Base-by-base conservation (phyloP, 1,284 basidiomycete species). In the Singerocomus inundabilis region DNA sequence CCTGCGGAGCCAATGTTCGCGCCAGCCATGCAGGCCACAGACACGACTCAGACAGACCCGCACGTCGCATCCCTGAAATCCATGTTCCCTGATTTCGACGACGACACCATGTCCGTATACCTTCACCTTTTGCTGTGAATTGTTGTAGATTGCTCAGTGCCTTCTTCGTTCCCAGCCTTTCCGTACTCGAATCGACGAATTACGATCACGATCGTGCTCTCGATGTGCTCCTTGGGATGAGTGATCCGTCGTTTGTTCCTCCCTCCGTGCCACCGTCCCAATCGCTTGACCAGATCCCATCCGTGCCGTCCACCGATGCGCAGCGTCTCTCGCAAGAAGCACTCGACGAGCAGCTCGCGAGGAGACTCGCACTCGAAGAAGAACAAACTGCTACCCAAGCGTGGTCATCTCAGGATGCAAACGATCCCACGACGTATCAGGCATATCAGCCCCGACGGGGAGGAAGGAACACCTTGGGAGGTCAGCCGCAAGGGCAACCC, bases 31-130 rank as follows among this genome's bases (percentile, higher is more conserved):
- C 44, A 53, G 10, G 34, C 1, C 5, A 31, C 34, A 10, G 48
- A 49, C n/a, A 24, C 32, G 7, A 30, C 16, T 2, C 37, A 43
- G 7, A n/a, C 46, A 5, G 73, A 85, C 62, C 77, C 81, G 0
- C 71, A 74, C 31, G 70, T 87, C 30, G 73, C 77, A 15, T 67
- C 71, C 1, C 70, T 91, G 51, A 80, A 79, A 45, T 76, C 76
- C 13, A 86, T 91, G 76, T 91, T 91, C 62, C 88, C 88, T 13
- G 85, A 88, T 67, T 90, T 88, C 58, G 88, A 91, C 56, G 77
- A 81, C 36, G 59, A 73, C 11, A 69, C 88, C 46, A 67, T 90
- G 85, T 88, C 58, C 52, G 82, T 72, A 25, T 7, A 31, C 38
- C 18, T 28, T 30, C 31, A 21, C 29, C n/a, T 46, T 16, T 15